Conservation (phyloP, 2,329 filamentous ascomycete species). For the Neopestalotiopsis sp. region DNA sequence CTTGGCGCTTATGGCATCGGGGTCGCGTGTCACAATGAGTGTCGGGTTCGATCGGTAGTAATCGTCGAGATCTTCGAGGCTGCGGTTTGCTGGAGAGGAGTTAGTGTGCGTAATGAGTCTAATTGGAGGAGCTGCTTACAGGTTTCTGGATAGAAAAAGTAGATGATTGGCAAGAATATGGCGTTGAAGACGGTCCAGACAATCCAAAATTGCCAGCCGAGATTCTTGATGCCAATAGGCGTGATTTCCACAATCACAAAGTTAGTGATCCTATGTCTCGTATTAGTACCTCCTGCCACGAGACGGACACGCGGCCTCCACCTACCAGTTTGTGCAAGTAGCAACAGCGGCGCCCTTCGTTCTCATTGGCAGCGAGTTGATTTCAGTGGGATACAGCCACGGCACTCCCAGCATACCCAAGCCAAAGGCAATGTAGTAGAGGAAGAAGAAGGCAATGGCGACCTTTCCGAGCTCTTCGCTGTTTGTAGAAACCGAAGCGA, state of each 20-base stretch:
- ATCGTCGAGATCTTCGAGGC: constrained; percentile 24
- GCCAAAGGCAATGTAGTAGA: constrained; percentile 37
- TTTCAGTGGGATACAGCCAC: constrained; percentile 48
- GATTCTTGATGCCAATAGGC: constrained; percentile 40
- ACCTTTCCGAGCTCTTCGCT: constrained; percentile 32
- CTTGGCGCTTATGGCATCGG: neutral
- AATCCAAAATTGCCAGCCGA: constrained; percentile 56
- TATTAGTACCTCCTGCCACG: neutral
- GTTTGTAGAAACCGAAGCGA: constrained; percentile 27
- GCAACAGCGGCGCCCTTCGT: constrained; percentile 44
- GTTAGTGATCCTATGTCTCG: constrained; percentile 37
- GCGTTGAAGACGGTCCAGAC: constrained; percentile 54
- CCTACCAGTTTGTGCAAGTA: constrained; percentile 37
- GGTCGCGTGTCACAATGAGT: neutral
- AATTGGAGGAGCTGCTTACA: neutral
- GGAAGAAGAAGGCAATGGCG: constrained; percentile 38
- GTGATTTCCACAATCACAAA: constrained; percentile 40
- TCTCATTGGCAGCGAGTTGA: constrained; percentile 46
- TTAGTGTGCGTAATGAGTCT: neutral
- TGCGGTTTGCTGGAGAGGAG: constrained; percentile 28
- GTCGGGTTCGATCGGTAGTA: constrained; percentile 4
- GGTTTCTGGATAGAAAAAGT: constrained; percentile 51
- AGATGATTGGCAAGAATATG: constrained; percentile 47
- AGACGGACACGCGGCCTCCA: neutral
- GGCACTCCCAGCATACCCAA: constrained; percentile 43